A percentile compares a stretch with the other conserved stretches of the same genome.
Conservation (phyloP, 768 basidiomycete species). For the Agrocybe praecox region DNA sequence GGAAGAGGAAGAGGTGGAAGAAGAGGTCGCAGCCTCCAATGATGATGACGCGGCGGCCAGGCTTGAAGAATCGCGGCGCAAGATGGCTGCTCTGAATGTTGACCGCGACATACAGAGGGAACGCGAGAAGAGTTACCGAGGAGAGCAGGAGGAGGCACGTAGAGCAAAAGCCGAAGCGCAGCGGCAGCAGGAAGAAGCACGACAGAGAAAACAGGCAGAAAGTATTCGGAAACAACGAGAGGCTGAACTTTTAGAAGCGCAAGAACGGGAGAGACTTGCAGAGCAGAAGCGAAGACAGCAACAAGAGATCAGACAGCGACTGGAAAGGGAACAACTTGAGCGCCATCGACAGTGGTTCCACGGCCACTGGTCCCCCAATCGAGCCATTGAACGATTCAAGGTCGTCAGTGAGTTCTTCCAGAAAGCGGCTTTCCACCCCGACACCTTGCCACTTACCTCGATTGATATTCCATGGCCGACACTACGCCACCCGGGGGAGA, state of each 20-base stretch:
- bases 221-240: slow-evolving; percentile 31
- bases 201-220: slow-evolving; percentile 30
- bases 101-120: slow-evolving; percentile 19
- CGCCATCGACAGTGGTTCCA: slow-evolving; percentile 59
- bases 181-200: slow-evolving; percentile 46
- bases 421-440: slow-evolving; percentile 51
- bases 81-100: slow-evolving; percentile 23
- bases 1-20: slow-evolving; percentile 21
- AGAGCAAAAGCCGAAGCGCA: slow-evolving; percentile 38
- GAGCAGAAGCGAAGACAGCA: slow-evolving; percentile 5
- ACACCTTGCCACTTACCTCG: slow-evolving; percentile 51
- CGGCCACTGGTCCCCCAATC: slow-evolving; percentile 62
- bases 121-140: slow-evolving; percentile 17
- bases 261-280: slow-evolving; percentile 28
- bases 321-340: slow-evolving; percentile 29
- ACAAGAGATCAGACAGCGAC: slow-evolving; percentile 23
- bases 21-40: slow-evolving; percentile 10
- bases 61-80: slow-evolving; percentile 19
- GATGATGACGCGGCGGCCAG: slow-evolving; percentile 3
- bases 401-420: slow-evolving; percentile 66
- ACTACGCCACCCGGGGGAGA: slow-evolving; percentile 50
- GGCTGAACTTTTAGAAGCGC: slow-evolving; percentile 24
- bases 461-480: slow-evolving; percentile 80
- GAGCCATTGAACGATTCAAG: slow-evolving; percentile 75
- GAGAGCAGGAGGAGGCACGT: slow-evolving; percentile 47